phyloP scores from a whole-genome alignment of 768 basidiomycete species.

The Leccinum subgranulosum region DNA sequence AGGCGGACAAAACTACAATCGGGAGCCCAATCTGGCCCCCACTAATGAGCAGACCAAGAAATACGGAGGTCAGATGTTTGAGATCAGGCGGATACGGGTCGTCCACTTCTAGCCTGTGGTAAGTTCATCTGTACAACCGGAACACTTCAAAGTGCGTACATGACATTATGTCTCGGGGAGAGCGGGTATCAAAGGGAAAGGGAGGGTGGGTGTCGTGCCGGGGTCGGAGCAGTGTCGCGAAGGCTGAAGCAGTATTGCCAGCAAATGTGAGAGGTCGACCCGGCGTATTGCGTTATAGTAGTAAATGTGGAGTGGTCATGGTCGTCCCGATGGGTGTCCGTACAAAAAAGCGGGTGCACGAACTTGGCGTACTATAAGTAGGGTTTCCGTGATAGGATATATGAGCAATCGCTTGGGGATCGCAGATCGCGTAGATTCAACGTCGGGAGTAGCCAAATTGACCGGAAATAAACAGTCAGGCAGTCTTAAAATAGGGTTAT shows the following conservation, averaged over 20 bases:
- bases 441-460: conserved; percentile 1
- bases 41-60: conserved; percentile 44
- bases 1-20: conserved; percentile 43
- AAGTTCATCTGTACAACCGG: background rate
- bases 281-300: conserved; percentile 7
- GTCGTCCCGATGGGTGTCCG: conserved; percentile 2
- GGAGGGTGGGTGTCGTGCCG: background rate
- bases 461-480: conserved; percentile 8
- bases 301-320: conserved; percentile 6
- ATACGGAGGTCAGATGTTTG: conserved; percentile 35
- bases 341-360: conserved; percentile 3
- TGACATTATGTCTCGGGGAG: conserved; percentile 9
- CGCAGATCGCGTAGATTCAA: conserved; percentile 19
- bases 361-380: conserved; percentile 9
- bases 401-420: conserved; percentile 13
- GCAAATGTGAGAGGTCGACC: conserved; percentile 1
- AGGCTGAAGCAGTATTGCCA: background rate
- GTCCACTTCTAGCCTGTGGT: conserved; percentile 4
- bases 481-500: conserved; percentile 13
- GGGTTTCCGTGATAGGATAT: conserved; percentile 26
- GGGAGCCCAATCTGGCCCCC: conserved; percentile 56
- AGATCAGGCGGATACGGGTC: conserved; percentile 18
- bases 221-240: background rate
- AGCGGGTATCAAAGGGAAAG: background rate
- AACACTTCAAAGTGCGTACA: conserved; percentile 10